phyloP scores from a whole-genome alignment of 1,284 basidiomycete genomes.

The Leccinum pachyderme region DNA sequence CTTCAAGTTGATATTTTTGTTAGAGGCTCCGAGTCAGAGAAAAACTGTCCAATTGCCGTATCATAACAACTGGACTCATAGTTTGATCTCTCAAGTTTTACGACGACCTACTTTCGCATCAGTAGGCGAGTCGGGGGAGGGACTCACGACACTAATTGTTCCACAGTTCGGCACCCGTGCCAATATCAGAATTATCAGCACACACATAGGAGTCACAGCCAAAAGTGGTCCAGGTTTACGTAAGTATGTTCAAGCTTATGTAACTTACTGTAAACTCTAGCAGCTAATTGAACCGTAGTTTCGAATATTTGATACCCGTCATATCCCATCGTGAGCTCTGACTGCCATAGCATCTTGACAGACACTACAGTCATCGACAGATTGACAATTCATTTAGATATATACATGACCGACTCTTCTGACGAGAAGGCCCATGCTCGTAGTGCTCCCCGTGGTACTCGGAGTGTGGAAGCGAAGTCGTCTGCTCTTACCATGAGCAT shows the following conservation, averaged over 20 bases:
- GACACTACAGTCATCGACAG: too few species aligned
- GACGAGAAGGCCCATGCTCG: background rate
- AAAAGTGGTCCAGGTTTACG: too few species aligned
- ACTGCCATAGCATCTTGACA: too few species aligned
- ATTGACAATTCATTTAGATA: too few species aligned
- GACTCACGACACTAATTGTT: too few species aligned
- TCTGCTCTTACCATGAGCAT: background rate
- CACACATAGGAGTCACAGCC: too few species aligned
- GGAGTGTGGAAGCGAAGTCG: background rate
- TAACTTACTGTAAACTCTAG: too few species aligned
- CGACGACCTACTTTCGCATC: slow-evolving; percentile 75
- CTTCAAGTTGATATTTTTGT: background rate
- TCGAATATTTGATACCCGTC: too few species aligned
- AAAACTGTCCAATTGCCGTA: background rate
- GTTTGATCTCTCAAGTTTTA: slow-evolving; percentile 32
- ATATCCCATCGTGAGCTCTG: too few species aligned
- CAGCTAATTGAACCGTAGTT: too few species aligned
- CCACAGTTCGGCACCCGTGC: slow-evolving; percentile 31
- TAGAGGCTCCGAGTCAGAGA: background rate
- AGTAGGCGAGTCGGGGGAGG: slow-evolving; percentile 30
- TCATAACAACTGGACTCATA: background rate
- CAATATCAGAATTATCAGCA: too few species aligned
- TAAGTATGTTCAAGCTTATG: too few species aligned
- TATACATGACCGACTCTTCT: background rate
- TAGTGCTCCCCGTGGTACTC: background rate